Base-by-base conservation (phyloP, 352 stramenopile genomes). In the Salisapilia sapeloensis region DNA sequence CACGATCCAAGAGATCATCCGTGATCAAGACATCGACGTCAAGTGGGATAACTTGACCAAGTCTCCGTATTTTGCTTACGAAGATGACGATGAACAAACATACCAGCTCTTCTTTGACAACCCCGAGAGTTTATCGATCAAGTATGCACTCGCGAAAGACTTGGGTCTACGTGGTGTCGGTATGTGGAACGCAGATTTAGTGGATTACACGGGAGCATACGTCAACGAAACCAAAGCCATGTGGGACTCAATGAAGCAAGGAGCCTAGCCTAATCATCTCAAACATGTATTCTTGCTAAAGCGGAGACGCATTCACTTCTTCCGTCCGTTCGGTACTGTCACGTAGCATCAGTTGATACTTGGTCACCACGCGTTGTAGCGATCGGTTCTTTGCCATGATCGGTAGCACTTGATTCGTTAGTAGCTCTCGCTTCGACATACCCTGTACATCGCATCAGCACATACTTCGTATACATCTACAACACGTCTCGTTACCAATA, bases 131-230 rank as follows among this genome's bases (percentile, higher is more conserved):
- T 50, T 89, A 8, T 19, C 10, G 13, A 32, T 42, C 29, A 89
- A 89, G 49, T 75, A 70, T 37, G 29, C 35, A 2, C 46, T 89
- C 24, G 66, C 70, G 11, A 40, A 35, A 2, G 35, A 60, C 13
- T 40, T 76, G 4, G 50, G 44, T 1, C 53, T 89, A 14, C 56
- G 61, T 6, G 74, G 74, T 11, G 56, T 67, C 6, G 74, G 69
- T 40, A 85, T 89, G 74, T 89, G 74, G 74, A 75, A 89, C 39
- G 65, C 62, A 22, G 70, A 86, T 40, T 56, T 64, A 19, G 46
- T 85, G n/a, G 60, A 79, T 46, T 84, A 84, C 44, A 20, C 25
- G 4, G 27, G 33, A 12, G 48, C 50, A 12, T 18, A 13, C n/a
- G n/a, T n/a, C 12, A 48, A 61, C 23, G 66, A 67, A 40, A 53